Base-by-base conservation (phyloP, 2,329 filamentous ascomycete species). In the Falciphora oryzae region DNA sequence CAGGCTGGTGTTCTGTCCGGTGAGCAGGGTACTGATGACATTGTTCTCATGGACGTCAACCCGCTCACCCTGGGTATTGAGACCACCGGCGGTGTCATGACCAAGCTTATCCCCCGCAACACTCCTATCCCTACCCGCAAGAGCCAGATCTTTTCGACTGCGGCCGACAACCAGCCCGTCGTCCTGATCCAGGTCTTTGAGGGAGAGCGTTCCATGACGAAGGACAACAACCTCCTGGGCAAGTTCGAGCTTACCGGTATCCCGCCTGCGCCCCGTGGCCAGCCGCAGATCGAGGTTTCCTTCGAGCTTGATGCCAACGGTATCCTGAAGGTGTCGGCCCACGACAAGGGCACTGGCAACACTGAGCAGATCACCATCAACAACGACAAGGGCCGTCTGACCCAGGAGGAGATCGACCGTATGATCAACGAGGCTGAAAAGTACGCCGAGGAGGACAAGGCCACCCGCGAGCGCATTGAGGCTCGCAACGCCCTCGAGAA, bases 381-480 rank as follows among this genome's bases (percentile, higher is more conserved):
- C 82, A 98, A 99, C 83, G 95, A 99, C 83, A 98, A 98, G 89
- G 95, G 95, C 71, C 94, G 95, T 78, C 89, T 99, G 63, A 93
- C 90, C 73, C 90, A 90, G 75, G 95, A 99, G 72, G 95, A 99
- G 80, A 99, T 99, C 73, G 94, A 98, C 80, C 95, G 95, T 79
- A 99, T 99, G 95, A 93, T 99, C 69, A 89, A 90, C 71, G 95
- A 99, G 82, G 95, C 95, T 67, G 95, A 98, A 88, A 92, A 97
- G 83, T 98, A 93, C 78, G 95, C 95, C 75, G 95, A 99, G 80
- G 95, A 98, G 82, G 95, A 99, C 85, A 98, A 98, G 88, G 93
- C 93, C 69, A 96, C 92, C 75, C 92, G 93, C 77, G 92, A 95
- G 83, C 93, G 93, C 82, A 97, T 99, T 72, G 93, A 97, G 84